Evolutionary conservation across 305 asterid species (phyloP), one percentile per base, ranked within the genome.

Genomic region (Rubia balearica): DNA sequence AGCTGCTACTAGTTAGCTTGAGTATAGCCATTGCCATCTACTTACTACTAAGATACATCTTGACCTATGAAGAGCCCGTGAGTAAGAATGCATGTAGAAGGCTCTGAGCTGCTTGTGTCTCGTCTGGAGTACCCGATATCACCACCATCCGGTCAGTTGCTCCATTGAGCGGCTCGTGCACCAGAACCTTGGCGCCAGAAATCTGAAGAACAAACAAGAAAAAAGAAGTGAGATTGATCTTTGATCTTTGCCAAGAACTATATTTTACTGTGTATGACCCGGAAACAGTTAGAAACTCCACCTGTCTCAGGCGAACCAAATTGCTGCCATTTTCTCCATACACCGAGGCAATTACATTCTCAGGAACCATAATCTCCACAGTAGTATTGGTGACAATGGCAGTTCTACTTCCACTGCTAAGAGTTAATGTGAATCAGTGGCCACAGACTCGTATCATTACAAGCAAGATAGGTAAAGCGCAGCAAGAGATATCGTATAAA

Each of bases 31-130:
- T 19, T 38, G 22, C 65, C 11, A 69, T 17, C 1, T 14, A 16
- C 10, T 17, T 21, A 51, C 73, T 40, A 19, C 40, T 51, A 73
- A 73, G 61, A 57, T 66, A 27, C n/a, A 66, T 16, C 22, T 51
- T 0, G 22, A 17, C 59, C 59, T 80, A 77, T 9, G 79, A 72
- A 24, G 85, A 83, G 67, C 84, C 85, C 10, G 87, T 14, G 6
- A 81, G 81, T 71, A 88, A 81, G 84, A 87, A 89, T 16, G 96
- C 94, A 72, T 90, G 96, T 45, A 90, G 86, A 43, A 90, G 88
- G 84, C 90, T 87, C 79, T 89, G 92, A n/a, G 97, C 97, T 16
- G 85, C 88, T 70, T 81, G 96, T 3, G 87, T 85, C 79, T 88
- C 85, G 71, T 83, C 85, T 3, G 94, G 90, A 24, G 87, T 84